Conservation (phyloP, 768 basidiomycete genomes). For the Mycena venus region DNA sequence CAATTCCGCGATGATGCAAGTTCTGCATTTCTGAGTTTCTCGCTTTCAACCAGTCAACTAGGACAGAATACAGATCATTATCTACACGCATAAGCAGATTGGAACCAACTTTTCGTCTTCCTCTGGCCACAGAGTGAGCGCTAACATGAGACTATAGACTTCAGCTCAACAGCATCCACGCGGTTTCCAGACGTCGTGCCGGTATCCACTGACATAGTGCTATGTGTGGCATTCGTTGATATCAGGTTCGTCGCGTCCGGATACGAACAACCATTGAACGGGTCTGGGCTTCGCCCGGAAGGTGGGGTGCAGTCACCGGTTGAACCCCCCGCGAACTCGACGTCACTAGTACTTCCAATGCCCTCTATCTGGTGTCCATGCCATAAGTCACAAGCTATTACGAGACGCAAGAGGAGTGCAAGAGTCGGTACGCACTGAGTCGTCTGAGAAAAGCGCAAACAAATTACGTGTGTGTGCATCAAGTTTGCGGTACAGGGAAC, state of each 20-base stretch:
- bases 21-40: too few relatives aligned
- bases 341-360: background rate
- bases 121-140: too few relatives aligned
- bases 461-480: background rate
- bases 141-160: too few relatives aligned
- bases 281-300: too few relatives aligned
- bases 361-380: background rate
- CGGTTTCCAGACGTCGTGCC: background rate
- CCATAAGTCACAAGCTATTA: background rate
- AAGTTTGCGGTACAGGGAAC: background rate
- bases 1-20: too few relatives aligned
- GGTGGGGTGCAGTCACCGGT: background rate
- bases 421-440: background rate
- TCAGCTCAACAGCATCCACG: background rate
- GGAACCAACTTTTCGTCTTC: too few relatives aligned
- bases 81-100: background rate
- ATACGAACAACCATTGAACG: too few relatives aligned
- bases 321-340: background rate
- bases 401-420: background rate
- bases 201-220: background rate
- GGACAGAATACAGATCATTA: background rate
- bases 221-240: background rate
- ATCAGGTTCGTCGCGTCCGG: background rate
- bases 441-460: constrained; percentile 11
- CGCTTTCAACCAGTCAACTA: too few relatives aligned